phyloP scores from a whole-genome alignment of 2,329 filamentous ascomycete species.

The Fusarium longipes region DNA sequence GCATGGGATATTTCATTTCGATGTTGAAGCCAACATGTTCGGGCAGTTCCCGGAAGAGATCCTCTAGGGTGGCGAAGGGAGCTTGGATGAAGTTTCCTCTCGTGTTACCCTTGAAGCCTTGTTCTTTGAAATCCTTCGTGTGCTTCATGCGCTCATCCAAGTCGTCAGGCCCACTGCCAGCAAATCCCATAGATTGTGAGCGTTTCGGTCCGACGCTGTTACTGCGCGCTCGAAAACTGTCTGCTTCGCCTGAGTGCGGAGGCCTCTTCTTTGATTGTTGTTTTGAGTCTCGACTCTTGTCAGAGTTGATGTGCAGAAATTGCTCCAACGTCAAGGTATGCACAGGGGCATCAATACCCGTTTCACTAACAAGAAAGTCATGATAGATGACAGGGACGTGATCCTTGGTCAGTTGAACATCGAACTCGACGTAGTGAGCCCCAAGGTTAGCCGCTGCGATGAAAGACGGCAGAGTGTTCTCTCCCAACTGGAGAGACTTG shows the following conservation, averaged over 20 bases:
- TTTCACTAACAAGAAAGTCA: slow-evolving; percentile 97
- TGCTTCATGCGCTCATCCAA: slow-evolving; percentile 93
- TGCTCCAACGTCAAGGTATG: slow-evolving; percentile 95
- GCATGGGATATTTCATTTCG: slow-evolving; percentile 99
- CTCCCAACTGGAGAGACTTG: slow-evolving; percentile 90
- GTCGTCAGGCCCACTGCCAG: slow-evolving; percentile 53
- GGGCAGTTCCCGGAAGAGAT: slow-evolving; percentile 88
- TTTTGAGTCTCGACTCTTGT: slow-evolving; percentile 50
- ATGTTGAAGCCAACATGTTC: slow-evolving; percentile 94
- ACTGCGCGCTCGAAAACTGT: slow-evolving; percentile 48
- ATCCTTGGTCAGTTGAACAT: slow-evolving; percentile 98
- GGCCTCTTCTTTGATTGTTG: slow-evolving; percentile 24
- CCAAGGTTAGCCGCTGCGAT: slow-evolving; percentile 95
- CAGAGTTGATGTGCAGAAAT: slow-evolving; percentile 86
- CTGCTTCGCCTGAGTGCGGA: slow-evolving; percentile 50
- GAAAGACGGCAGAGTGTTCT: slow-evolving; percentile 96
- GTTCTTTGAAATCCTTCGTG: slow-evolving; percentile 92
- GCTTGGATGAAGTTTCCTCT: slow-evolving; percentile 95
- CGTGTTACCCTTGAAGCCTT: slow-evolving; percentile 95
- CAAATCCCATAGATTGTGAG: slow-evolving; percentile 67
- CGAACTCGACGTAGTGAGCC: slow-evolving; percentile 79
- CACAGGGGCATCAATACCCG: slow-evolving; percentile 94
- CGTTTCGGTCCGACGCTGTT: slow-evolving; percentile 59
- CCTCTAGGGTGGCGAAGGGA: slow-evolving; percentile 93
- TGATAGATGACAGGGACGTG: slow-evolving; percentile 98